Conservation (phyloP, 768 basidiomycete species). For the Mycena amicta region DNA sequence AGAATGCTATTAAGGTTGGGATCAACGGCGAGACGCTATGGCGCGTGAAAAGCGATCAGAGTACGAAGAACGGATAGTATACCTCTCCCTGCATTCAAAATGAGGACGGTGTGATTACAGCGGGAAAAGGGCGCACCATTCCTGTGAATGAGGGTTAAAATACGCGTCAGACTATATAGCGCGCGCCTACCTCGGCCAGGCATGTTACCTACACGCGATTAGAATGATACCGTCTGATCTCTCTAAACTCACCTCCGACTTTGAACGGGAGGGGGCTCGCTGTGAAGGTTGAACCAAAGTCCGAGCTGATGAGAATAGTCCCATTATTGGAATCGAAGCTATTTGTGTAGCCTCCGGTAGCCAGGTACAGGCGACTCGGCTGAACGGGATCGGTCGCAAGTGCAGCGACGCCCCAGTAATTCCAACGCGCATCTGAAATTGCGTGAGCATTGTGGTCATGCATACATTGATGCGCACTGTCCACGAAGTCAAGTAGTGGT, state of each 20-base stretch:
- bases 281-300: slow-evolving; percentile 52
- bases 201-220: no score
- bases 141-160: no score
- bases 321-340: slow-evolving; percentile 65
- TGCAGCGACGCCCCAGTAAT: slow-evolving; percentile 63
- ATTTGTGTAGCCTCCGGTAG: slow-evolving; percentile 65
- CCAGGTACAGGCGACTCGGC: slow-evolving; percentile 56
- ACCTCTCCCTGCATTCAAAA: slow-evolving; percentile 47
- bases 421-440: slow-evolving; percentile 44
- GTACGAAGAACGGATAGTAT: no score
- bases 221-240: no score
- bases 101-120: not conserved
- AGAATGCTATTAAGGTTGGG: slow-evolving; percentile 64
- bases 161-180: no score
- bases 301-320: slow-evolving; percentile 44
- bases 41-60: not conserved
- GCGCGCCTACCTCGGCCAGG: slow-evolving; percentile 71
- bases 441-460: not conserved
- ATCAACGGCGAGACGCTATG: slow-evolving; percentile 61
- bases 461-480: slow-evolving; percentile 9
- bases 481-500: slow-evolving; percentile 59
- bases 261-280: slow-evolving; percentile 61
- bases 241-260: no score
- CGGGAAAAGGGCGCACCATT: slow-evolving; percentile 39
- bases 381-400: slow-evolving; percentile 65